Evolutionary conservation across 345 rosid genomes (phyloP), one percentile per base, ranked within the genome.

Genomic region (Anastatica hierochuntica): DNA sequence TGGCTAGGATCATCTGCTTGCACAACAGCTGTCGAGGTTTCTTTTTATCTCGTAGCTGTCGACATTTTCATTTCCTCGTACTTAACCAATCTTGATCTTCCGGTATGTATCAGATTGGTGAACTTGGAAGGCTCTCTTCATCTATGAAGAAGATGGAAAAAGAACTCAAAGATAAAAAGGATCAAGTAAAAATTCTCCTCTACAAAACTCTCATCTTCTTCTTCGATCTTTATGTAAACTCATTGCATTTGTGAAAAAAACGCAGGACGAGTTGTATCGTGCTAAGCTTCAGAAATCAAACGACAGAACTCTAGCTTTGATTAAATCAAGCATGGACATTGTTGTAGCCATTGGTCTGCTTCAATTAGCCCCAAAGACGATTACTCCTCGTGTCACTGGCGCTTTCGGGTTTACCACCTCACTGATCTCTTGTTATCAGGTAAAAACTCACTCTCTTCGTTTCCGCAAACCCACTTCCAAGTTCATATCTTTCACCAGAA

Each of bases 1-100:
- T 88, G 97, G 97, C 68, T 94, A 92, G 94, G 99, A 65, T 85
- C 99, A 26, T 88, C 95, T 18, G 58, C 82, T 12, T 94, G 95
- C 59, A 50, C 76, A 59, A 75, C 94, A 56, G 72, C 83, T 76
- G 92, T 94, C 37, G 99, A 88, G 99, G 99, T 94, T n/a, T n/a
- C n/a, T n/a, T n/a, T n/a, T n/a, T n/a, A n/a, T n/a, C n/a, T n/a
- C n/a, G n/a, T n/a, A n/a, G n/a, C 59, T 4, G 79, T 58, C 24
- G n/a, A n/a, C n/a, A n/a, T 21, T 49, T 45, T 59, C 29, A 49
- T 57, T 20, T 13, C 4, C 14, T 48, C 54, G n/a, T n/a, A n/a
- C 17, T 16, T 35, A 13, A 18, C 42, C 24, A 34, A 23, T 14
- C 34, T 7, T 39, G 13, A 1, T 47, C 6, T 12, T 16, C 9